Conservation (phyloP, 352 stramenopile genomes). For the Globisporangium alternatum region DNA sequence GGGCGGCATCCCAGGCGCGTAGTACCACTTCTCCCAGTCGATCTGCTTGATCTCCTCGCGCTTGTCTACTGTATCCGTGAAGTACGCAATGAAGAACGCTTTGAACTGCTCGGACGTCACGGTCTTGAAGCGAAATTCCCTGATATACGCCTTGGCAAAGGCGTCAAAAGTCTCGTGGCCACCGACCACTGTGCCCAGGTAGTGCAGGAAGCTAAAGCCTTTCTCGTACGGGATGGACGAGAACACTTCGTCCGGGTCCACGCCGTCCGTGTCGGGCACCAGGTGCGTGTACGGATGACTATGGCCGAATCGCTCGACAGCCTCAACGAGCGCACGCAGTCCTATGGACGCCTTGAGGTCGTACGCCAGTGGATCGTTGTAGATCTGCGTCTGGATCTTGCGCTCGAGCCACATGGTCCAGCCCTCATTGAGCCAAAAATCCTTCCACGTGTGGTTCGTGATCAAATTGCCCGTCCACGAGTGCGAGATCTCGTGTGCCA, state of each 20-base stretch:
- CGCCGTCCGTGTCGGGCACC: constrained; percentile 77
- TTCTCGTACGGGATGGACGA: constrained; percentile 96
- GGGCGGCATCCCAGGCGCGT: constrained; percentile 86
- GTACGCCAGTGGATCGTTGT: constrained; percentile 37
- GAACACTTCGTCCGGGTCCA: constrained; percentile 97
- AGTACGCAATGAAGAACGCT: constrained; percentile 73
- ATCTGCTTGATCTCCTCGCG: constrained; percentile 51
- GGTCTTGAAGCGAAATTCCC: constrained; percentile 85
- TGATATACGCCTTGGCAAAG: constrained; percentile 93
- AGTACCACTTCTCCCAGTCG: constrained; percentile 94
- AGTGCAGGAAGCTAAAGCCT: constrained; percentile 75
- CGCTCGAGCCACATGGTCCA: constrained; percentile 98
- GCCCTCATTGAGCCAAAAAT: constrained; percentile 99
- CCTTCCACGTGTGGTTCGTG: constrained; percentile 94
- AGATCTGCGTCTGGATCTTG: constrained; percentile 90
- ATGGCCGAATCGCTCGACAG: constrained; percentile 48
- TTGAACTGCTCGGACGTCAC: constrained; percentile 83
- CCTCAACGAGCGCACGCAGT: constrained; percentile 35
- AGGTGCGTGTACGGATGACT: constrained; percentile 87
- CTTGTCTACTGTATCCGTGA: constrained; percentile 41
- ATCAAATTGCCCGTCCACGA: constrained; percentile 97
- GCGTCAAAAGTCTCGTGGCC: constrained; percentile 52
- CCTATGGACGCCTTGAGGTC: constrained; percentile 60
- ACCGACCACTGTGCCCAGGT: constrained; percentile 64
- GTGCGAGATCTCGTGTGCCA: constrained; percentile 97